Percentiles rank a stretch among this genome's conserved stretches.
Conservation (phyloP, 2,329 filamentous ascomycete species). For the Diplodia seriata region DNA sequence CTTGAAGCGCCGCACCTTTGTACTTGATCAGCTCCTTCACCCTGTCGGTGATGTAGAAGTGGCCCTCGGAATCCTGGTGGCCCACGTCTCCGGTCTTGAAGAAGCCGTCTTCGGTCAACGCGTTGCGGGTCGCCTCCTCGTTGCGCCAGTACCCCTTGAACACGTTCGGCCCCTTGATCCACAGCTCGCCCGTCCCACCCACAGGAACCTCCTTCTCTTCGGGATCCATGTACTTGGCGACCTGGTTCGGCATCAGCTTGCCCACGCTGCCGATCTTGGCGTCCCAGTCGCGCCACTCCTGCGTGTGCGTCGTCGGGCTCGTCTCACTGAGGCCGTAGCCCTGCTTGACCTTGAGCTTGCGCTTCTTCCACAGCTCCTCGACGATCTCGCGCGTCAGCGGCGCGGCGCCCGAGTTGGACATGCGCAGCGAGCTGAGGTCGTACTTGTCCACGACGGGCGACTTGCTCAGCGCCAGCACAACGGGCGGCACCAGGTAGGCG, state of each 20-base stretch:
- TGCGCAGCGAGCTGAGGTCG: conserved; percentile 77
- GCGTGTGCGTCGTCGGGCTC: conserved; percentile 77
- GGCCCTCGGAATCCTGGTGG: conserved; percentile 75
- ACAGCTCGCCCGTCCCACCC: conserved; percentile 65
- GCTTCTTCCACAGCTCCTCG: conserved; percentile 73
- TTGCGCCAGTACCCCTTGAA: conserved; percentile 82
- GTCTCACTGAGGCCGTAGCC: conserved; percentile 92
- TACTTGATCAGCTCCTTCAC: conserved; percentile 54
- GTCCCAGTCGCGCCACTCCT: conserved; percentile 77
- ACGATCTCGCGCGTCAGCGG: conserved; percentile 83
- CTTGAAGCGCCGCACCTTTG: conserved; percentile 38
- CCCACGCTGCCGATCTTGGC: conserved; percentile 80
- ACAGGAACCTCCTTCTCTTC: conserved; percentile 65
- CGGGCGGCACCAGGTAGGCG: conserved; percentile 81
- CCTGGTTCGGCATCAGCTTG: conserved; percentile 76
- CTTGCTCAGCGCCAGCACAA: conserved; percentile 81
- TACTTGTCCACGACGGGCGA: conserved; percentile 79
- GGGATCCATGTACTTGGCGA: conserved; percentile 77
- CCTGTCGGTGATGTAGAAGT: conserved; percentile 90
- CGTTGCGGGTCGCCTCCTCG: conserved; percentile 71
- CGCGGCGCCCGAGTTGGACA: conserved; percentile 87
- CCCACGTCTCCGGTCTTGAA: conserved; percentile 93
- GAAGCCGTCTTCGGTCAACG: conserved; percentile 78
- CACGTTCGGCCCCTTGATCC: conserved; percentile 80
- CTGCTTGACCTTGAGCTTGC: conserved; percentile 85